Conservation (phyloP, 1,284 basidiomycete genomes). For the Athelia sp. region DNA sequence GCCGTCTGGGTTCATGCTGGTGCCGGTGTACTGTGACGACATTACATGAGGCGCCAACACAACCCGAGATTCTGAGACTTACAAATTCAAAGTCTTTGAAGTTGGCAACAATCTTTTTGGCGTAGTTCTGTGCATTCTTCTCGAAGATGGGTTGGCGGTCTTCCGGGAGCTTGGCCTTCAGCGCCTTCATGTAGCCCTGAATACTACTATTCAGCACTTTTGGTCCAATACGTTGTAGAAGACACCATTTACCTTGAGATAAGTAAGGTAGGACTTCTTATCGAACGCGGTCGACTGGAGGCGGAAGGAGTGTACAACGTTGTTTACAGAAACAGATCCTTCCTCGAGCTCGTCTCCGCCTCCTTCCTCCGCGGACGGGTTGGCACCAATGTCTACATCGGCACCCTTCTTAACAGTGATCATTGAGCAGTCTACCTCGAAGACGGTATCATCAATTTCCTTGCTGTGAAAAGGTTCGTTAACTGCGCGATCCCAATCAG, state of each 20-base stretch:
- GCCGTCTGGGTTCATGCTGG: slow-evolving; percentile 83
- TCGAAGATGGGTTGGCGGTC: slow-evolving; percentile 81
- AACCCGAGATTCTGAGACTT: slow-evolving; percentile 18
- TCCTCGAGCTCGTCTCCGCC: slow-evolving; percentile 80
- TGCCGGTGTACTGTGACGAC: slow-evolving; percentile 71
- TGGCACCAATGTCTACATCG: slow-evolving; percentile 91
- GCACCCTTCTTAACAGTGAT: slow-evolving; percentile 76
- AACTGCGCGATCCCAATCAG: not conserved
- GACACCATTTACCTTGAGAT: slow-evolving; percentile 70
- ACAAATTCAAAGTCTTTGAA: slow-evolving; percentile 93
- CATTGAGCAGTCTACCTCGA: slow-evolving; percentile 83
- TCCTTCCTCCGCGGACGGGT: slow-evolving; percentile 86
- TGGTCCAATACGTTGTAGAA: not conserved
- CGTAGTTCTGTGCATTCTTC: slow-evolving; percentile 72
- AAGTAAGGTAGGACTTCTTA: slow-evolving; percentile 85
- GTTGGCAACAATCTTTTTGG: slow-evolving; percentile 86
- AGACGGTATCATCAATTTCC: slow-evolving; percentile 84
- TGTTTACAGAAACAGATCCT: slow-evolving; percentile 78
- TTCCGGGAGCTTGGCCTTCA: slow-evolving; percentile 62
- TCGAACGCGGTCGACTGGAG: slow-evolving; percentile 84
- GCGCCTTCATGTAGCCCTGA: slow-evolving; percentile 76
- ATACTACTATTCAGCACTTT: slow-evolving; percentile 21
- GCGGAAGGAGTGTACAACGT: slow-evolving; percentile 91
- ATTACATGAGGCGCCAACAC: not conserved
- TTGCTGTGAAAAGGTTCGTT: slow-evolving; percentile 37